Base-by-base conservation (phyloP, 208 protist genomes). In the Leptomonas seymouri region DNA sequence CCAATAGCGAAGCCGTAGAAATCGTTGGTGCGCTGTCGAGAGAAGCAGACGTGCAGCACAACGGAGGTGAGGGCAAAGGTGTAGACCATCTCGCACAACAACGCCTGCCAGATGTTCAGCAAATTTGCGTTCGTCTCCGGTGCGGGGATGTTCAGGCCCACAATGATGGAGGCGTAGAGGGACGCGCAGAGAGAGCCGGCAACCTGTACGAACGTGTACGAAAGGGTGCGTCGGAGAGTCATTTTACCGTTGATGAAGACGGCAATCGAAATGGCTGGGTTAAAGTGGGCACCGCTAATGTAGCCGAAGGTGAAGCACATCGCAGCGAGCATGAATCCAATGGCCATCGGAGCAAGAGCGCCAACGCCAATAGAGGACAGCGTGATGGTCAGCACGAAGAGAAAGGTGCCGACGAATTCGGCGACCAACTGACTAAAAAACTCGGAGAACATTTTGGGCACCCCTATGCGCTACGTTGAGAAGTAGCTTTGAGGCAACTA, bases 241-340 rank as follows among this genome's bases (percentile, higher is more conserved):
- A 94, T 93, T 48, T 91, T 88, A 28, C 91, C 69, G 46, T 91
- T 95, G 46, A 97, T 80, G 62, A 93, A 90, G 12, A 84, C 86
- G 48, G 91, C 89, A 67, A 97, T 97, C 23, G 91, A 88, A 39
- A 98, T 89, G 36, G 92, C 93, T 0, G 95, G 95, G 67, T 98
- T 98, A 73, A 98, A 98, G 76, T 98, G 92, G 3, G 92, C 95
- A 11, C 93, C 93, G 66, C 86, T 93, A 49, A 98, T 90, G 78
- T 97, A 93, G 59, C 89, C 91, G 67, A 98, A 97, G 28, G 90
- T 87, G 74, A 97, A 97, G 67, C 89, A 90, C 80, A 98, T 88
- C 6, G 93, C 90, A 1, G 86, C 79, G 6, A 94, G 74, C 78
- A 90, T 90, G 53, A 98, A 97, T 15, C 90, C 95, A 63, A 94